Percentiles rank a stretch among this genome's conserved stretches.
These are phyloP conservation scores for Lupinus albus DNA, from an alignment of 306 rosid species.

Conservation along the genomic window DNA sequence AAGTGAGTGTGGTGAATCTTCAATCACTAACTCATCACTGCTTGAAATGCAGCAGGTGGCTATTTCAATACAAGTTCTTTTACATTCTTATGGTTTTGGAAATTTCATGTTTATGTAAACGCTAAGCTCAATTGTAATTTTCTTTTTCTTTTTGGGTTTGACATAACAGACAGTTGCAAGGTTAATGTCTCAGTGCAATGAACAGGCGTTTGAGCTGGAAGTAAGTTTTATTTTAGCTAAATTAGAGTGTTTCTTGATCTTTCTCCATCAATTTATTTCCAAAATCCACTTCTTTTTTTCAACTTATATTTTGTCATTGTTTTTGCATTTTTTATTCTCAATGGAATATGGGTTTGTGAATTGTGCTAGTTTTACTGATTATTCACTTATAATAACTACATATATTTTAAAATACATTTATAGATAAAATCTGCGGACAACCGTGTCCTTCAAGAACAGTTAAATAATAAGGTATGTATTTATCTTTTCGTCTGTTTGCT, in stretches of 20 bases:
- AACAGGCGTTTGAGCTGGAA: conserved; percentile 93
- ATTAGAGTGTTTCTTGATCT: conserved; percentile 33
- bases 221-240: conserved; percentile 50
- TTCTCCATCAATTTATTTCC: conserved; percentile 27
- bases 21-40: conserved; percentile 67
- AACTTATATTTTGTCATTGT: not conserved
- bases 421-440: conserved; percentile 96
- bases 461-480: conserved; percentile 69
- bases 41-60: conserved; percentile 96
- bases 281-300: conserved; percentile 5
- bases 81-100: conserved; percentile 27
- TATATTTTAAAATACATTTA: conserved; percentile 34
- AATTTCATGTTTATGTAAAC: conserved; percentile 9
- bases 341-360: conserved; percentile 20
- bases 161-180: conserved; percentile 71
- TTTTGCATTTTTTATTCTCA: conserved; percentile 22
- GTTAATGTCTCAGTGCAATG: conserved; percentile 77
- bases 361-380: conserved; percentile 14
- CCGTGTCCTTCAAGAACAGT: conserved; percentile 92
- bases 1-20: conserved; percentile 78
- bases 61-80: conserved; percentile 15
- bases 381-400: too few species aligned
- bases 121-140: conserved; percentile 30
- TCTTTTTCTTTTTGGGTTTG: conserved; percentile 36
- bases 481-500: conserved; percentile 22